A percentile compares a stretch with the other conserved stretches of the same genome.
These are phyloP conservation scores for Irpex sp. DNA, from an alignment of 1,284 basidiomycete species.

Conservation along the genomic window DNA sequence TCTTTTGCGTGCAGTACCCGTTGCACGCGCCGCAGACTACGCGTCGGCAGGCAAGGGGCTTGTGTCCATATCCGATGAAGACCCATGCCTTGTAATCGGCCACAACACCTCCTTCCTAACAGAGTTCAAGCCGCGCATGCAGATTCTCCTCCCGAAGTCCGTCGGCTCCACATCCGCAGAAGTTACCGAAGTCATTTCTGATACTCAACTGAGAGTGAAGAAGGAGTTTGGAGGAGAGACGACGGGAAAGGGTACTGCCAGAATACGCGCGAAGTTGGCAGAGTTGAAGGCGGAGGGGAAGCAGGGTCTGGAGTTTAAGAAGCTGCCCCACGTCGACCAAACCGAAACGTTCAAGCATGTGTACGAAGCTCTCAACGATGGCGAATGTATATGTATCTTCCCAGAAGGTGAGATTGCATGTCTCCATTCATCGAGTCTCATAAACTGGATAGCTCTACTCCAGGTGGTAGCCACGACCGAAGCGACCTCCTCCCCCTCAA, in stretches of 20 bases:
- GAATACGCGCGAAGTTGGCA: conserved; percentile 62
- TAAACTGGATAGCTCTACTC: neutral
- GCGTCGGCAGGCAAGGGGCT: conserved; percentile 79
- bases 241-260: conserved; percentile 65
- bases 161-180: conserved; percentile 80
- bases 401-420: conserved; percentile 73
- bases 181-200: conserved; percentile 86
- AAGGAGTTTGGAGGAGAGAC: conserved; percentile 84
- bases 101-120: conserved; percentile 76
- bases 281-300: conserved; percentile 52
- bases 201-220: conserved; percentile 83
- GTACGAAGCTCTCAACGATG: conserved; percentile 83
- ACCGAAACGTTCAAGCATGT: conserved; percentile 94
- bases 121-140: conserved; percentile 79
- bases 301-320: conserved; percentile 72
- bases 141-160: conserved; percentile 86
- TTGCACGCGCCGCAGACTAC: conserved; percentile 88
- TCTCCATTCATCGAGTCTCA: neutral
- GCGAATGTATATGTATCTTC: conserved; percentile 93
- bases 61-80: conserved; percentile 70
- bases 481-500: conserved; percentile 95
- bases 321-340: conserved; percentile 85
- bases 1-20: conserved; percentile 65
- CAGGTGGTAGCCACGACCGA: conserved; percentile 94
- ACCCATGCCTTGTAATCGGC: conserved; percentile 79